Evolutionary conservation across 176 grass and related monocot genomes (phyloP).

Genomic region (Neostapfia colusana): DNA sequence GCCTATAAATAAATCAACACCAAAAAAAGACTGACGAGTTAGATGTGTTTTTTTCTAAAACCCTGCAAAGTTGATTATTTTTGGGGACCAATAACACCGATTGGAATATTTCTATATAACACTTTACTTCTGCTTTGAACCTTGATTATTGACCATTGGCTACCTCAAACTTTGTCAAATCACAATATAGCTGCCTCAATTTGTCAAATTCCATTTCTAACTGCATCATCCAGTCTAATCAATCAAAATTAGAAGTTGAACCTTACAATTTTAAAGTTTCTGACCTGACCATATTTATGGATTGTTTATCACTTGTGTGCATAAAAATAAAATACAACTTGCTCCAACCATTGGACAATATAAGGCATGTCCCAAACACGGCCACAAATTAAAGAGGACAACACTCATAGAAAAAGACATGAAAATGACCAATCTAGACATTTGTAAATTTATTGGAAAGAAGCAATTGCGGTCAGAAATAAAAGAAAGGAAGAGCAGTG

Average conservation of each 20-base stretch:
- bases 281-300: background rate
- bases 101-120: slow-evolving; percentile 17
- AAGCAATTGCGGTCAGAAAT: no score
- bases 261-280: background rate
- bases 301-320: background rate
- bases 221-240: background rate
- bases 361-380: slow-evolving; percentile 1
- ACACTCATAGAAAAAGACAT: background rate
- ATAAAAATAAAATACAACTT: background rate
- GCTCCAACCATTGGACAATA: slow-evolving; percentile 2
- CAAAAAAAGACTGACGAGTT: slow-evolving; percentile 12
- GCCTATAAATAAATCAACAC: slow-evolving; percentile 42
- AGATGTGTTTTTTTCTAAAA: slow-evolving; percentile 14
- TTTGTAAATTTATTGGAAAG: background rate
- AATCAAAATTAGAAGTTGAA: background rate
- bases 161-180: no score
- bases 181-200: background rate
- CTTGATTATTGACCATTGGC: background rate
- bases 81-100: background rate
- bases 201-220: slow-evolving; percentile 20
- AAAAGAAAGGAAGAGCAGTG: no score
- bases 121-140: slow-evolving; percentile 24
- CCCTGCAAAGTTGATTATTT: background rate
- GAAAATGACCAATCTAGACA: background rate
- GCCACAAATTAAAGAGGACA: background rate